Base-by-base conservation (phyloP, 2,329 filamentous ascomycete genomes). In the Fusarium praegraminearum region DNA sequence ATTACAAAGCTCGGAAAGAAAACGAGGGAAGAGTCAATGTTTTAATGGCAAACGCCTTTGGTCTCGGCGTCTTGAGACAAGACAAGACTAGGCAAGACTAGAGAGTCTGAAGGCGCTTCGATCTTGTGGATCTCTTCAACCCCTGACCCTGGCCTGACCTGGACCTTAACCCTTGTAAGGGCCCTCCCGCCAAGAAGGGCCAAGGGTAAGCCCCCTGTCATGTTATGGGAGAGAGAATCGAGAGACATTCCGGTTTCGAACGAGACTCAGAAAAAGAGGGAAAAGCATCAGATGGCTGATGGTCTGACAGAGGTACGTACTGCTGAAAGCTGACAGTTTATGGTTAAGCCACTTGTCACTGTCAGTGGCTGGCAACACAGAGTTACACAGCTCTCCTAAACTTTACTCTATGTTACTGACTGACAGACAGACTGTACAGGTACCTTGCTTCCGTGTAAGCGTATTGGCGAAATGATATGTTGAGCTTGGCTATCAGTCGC, bases 1-100 rank as follows among this genome's bases (percentile, higher is more conserved):
- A 45, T 30, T 45, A 24, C 24, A n/a, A 32, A 32, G n/a, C 36
- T 56, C 50, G 44, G 26, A 32, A 47, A 61, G 52, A 58, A 55
- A 53, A 46, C 40, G 51, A 68, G 36, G 66, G 51, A 58, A 52
- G 51, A 44, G 53, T 55, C 56, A 62, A 36, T 73, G 71, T 63
- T 73, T 73, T 72, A 64, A 73, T 67, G 67, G 54, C 49, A 43
- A 40, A 44, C 24, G 35, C 61, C 45, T 51, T 60, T 40, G 40
- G 61, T 50, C 45, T 59, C 60, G 53, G 62, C 54, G 54, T 50
- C 61, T 65, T n/a, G 28, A 52, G 61, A 56, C 50, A 53, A 30
- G 51, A 58, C 51, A 47, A 24, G 38, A 45, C 38, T 45, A 54
- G 50, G 33, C 30, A 36, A 40, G 54, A 44, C 44, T 40, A 53